A percentile compares a stretch with the other conserved stretches of the same genome.
phyloP scores from a whole-genome alignment of 768 basidiomycete genomes.

The Podaxis sp. region DNA sequence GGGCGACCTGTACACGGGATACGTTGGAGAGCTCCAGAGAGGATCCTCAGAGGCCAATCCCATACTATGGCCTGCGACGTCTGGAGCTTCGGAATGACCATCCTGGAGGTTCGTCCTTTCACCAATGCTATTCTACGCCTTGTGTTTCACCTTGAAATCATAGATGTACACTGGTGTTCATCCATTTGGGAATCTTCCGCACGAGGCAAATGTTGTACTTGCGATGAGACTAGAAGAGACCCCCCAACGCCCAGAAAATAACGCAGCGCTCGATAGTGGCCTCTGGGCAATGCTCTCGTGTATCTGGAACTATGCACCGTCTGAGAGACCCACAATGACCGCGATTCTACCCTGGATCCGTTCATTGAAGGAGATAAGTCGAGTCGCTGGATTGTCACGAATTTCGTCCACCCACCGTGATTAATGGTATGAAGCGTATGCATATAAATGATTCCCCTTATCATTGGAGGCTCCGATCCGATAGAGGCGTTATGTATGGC shows the following conservation, averaged over 20 bases:
- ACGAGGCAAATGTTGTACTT: not conserved
- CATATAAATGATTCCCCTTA: no score
- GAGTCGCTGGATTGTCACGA: no score
- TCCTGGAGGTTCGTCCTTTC: not conserved
- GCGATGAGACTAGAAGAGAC: not conserved
- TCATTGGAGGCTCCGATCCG: no score
- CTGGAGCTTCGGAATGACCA: conserved; percentile 6
- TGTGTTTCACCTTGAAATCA: no score
- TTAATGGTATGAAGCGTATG: no score
- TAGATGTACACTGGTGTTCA: not conserved
- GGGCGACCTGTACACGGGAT: not conserved
- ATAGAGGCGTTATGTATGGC: no score
- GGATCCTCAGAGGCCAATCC: not conserved
- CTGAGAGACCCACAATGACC: not conserved
- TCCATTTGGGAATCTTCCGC: not conserved
- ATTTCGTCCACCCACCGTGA: no score
- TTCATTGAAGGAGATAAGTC: not conserved
- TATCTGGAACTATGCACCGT: not conserved
- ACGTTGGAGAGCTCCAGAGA: conserved; percentile 5
- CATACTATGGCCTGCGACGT: not conserved
- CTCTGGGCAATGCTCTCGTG: not conserved
- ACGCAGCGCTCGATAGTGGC: not conserved
- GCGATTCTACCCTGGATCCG: not conserved
- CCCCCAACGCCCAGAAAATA: not conserved
- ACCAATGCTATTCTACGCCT: no score